Evolutionary conservation across 2,329 filamentous ascomycete genomes (phyloP), one percentile per base, ranked within the genome.

Genomic region (Exserohilum rostratum): DNA sequence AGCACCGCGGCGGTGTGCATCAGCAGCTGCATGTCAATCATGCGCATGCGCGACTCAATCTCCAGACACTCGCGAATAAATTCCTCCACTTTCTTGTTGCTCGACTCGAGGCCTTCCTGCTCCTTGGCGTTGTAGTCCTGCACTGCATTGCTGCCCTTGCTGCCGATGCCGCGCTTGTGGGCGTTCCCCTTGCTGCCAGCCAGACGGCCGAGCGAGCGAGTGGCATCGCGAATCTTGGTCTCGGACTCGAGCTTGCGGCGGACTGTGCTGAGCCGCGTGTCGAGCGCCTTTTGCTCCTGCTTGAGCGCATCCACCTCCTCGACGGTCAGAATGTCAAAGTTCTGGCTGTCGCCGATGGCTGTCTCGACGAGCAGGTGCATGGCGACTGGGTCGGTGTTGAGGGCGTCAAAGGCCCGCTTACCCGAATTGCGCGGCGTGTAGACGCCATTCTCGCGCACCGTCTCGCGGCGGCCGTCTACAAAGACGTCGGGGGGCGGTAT

Each of bases 341-440:
- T 80, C 69, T 87, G 89, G 78, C 92, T 96, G 77, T 99, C 95
- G 55, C 88, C 85, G 56, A 99, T 85, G 17, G 95, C 95, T 17
- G 91, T 98, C 79, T 98, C 93, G 58, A 95, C 93, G 54, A 99
- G 84, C 42, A 99, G 80, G 74, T 98, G 96, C 73, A 96, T 87
- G 66, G 92, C 89, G 39, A 99, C 82, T 0, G 83, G 82, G 66
- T 88, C 85, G 61, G 78, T 80, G 55, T 71, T 67, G 34, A 74
- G 60, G 30, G 61, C 56, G 9, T 70, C 70, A 13, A 71, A 72
- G 53, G 60, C 65, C 10, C 71, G 67, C 45, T 71, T 67, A 22
- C 64, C 55, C 17, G 64, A 59, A 20, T 66, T 66, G 55, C 68
- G 73, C 15, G 68, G 62, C 13, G 62, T 65, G 53, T 73, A 70